phyloP scores from a whole-genome alignment of 495 filamentous ascomycete genomes.

The Trichoderma gamsii region DNA sequence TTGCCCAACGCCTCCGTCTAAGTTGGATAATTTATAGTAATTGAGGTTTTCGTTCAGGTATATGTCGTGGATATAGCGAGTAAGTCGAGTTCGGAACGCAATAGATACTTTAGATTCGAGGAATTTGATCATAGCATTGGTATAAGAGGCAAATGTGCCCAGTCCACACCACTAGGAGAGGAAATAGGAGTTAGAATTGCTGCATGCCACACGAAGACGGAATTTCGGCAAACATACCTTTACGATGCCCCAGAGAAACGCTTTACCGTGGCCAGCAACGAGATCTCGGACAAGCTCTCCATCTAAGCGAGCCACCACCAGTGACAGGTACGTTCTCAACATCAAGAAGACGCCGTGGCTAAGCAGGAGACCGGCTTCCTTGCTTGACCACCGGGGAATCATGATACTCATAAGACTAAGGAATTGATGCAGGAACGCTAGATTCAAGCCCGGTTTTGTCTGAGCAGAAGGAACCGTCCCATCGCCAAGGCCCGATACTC shows the following conservation, averaged over 20 bases:
- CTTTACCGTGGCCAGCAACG: conserved; percentile 83
- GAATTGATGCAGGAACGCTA: conserved; percentile 98
- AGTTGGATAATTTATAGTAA: conserved; percentile 91
- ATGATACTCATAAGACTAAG: conserved; percentile 92
- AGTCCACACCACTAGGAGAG: conserved; percentile 45
- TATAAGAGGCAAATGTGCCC: conserved; percentile 74
- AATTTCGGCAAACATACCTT: conserved; percentile 44
- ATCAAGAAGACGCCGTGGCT: conserved; percentile 85
- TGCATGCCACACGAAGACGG: neutral
- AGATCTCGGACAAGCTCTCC: conserved; percentile 95
- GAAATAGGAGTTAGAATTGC: conserved; percentile 2
- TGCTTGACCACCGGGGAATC: conserved; percentile 91
- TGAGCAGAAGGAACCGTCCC: conserved; percentile 78
- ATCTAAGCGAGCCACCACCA: conserved; percentile 87
- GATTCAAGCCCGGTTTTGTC: conserved; percentile 88
- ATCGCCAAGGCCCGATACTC: conserved; percentile 67
- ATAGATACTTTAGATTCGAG: conserved; percentile 97
- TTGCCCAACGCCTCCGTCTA: conserved; percentile 88
- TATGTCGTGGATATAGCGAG: conserved; percentile 94
- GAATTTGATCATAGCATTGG: conserved; percentile 97
- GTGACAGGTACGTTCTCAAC: conserved; percentile 85
- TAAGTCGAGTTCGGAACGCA: conserved; percentile 92
- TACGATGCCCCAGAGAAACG: conserved; percentile 81
- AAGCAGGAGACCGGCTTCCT: conserved; percentile 83
- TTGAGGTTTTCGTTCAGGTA: conserved; percentile 91